These are phyloP conservation scores for Pyrrhoderma noxium DNA, from an alignment of 1,284 basidiomycete species.

Conservation along the genomic window DNA sequence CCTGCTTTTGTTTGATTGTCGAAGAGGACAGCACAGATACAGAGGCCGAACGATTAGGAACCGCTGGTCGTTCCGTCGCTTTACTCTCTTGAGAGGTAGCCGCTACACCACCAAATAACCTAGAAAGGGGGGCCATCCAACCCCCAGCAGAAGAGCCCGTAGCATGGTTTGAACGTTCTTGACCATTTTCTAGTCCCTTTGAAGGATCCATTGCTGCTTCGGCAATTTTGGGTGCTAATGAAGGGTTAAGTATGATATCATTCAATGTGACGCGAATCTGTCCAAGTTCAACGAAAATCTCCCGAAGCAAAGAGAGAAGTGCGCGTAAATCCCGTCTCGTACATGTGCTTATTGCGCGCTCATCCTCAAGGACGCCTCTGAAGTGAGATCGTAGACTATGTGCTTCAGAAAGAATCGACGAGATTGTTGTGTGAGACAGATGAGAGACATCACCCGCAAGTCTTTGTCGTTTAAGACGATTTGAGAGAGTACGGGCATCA, in stretches of 20 bases:
- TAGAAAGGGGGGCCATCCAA: conserved; percentile 82
- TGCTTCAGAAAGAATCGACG: conserved; percentile 68
- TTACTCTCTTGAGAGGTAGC: conserved; percentile 18
- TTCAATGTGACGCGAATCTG: conserved; percentile 81
- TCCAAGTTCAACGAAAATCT: conserved; percentile 79
- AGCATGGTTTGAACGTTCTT: conserved; percentile 23
- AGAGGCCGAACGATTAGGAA: conserved; percentile 10
- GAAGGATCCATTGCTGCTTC: conserved; percentile 54
- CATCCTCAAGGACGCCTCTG: conserved; percentile 65
- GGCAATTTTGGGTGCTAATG: conserved; percentile 63
- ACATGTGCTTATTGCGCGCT: conserved; percentile 55
- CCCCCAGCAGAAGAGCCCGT: conserved; percentile 33
- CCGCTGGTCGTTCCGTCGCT: neutral
- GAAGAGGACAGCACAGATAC: conserved; percentile 23
- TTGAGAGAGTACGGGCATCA: conserved; percentile 83
- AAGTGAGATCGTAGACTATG: conserved; percentile 69
- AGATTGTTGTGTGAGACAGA: conserved; percentile 79
- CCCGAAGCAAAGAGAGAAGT: conserved; percentile 81
- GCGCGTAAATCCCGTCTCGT: conserved; percentile 78
- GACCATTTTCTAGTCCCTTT: conserved; percentile 39
- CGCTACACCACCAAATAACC: conserved; percentile 47
- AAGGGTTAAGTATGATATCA: conserved; percentile 85
- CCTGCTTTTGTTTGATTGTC: conserved; percentile 21
- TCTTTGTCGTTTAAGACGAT: conserved; percentile 87
- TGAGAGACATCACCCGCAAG: conserved; percentile 84